phyloP scores from a whole-genome alignment of 352 stramenopile species.

The Phytophthora pseudosyringae region DNA sequence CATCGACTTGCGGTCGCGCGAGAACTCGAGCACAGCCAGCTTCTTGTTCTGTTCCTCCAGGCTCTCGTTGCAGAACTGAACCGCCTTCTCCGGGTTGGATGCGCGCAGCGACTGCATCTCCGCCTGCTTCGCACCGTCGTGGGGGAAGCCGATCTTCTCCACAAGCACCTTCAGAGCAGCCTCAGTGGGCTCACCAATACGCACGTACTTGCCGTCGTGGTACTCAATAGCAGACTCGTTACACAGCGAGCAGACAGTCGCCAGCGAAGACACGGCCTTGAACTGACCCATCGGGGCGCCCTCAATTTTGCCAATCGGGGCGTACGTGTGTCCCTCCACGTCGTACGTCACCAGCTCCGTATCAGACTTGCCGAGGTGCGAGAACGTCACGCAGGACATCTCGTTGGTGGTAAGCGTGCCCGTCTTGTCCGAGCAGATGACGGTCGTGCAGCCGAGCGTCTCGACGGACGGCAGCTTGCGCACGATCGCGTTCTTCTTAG shows the following conservation, averaged over 20 bases:
- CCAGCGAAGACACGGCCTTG: constrained; percentile 84
- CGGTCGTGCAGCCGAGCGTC: constrained; percentile 96
- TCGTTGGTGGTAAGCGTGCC: constrained; percentile 98
- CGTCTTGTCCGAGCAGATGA: constrained; percentile 95
- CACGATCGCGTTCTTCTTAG: constrained; percentile 98
- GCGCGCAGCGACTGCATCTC: constrained; percentile 64
- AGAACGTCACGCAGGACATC: constrained; percentile 94
- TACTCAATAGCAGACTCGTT: constrained; percentile 96
- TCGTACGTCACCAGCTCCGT: constrained; percentile 89
- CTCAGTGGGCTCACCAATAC: constrained; percentile 97
- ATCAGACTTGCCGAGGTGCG: constrained; percentile 65
- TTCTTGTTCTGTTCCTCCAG: constrained; percentile 89
- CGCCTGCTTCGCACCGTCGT: constrained; percentile 67
- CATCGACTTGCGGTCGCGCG: constrained; percentile 98
- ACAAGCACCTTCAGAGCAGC: constrained; percentile 95
- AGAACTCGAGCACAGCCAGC: constrained; percentile 96
- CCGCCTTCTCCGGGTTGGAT: constrained; percentile 71
- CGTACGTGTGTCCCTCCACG: constrained; percentile 96
- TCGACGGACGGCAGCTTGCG: constrained; percentile 98
- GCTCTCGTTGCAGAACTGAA: constrained; percentile 86
- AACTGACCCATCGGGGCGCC: constrained; percentile 57
- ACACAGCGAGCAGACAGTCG: constrained; percentile 94
- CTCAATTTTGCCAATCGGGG: constrained; percentile 80
- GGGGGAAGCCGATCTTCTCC: constrained; percentile 93
- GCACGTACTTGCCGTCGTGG: constrained; percentile 87